Percentiles rank a stretch among this genome's conserved stretches.
phyloP scores from a whole-genome alignment of 2,329 filamentous ascomycete species.

The Diaporthe sp. region DNA sequence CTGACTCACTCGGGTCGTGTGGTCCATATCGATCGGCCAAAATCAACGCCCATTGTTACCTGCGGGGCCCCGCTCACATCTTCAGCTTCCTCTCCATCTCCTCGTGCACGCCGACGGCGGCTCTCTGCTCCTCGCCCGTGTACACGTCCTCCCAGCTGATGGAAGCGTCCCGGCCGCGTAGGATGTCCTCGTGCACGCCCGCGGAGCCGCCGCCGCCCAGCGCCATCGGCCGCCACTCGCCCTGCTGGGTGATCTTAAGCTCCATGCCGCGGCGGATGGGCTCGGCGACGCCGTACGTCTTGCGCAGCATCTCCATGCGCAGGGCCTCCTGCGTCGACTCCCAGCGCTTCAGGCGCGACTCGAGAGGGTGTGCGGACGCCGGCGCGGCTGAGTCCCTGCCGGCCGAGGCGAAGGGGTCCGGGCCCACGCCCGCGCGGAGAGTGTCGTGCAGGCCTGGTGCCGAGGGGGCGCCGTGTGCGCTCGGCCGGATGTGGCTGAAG shows the following conservation, averaged over 20 bases:
- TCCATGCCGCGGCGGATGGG: slow-evolving; percentile 96
- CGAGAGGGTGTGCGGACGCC: slow-evolving; percentile 88
- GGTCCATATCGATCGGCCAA: not conserved
- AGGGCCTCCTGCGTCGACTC: slow-evolving; percentile 87
- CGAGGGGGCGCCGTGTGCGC: slow-evolving; percentile 83
- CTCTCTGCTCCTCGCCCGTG: slow-evolving; percentile 80
- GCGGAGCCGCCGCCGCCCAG: slow-evolving; percentile 72
- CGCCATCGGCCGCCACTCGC: slow-evolving; percentile 83
- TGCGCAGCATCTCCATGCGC: slow-evolving; percentile 90
- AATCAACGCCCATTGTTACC: not conserved
- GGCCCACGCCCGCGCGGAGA: slow-evolving; percentile 85
- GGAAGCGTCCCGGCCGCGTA: slow-evolving; percentile 82
- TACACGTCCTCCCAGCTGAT: slow-evolving; percentile 96
- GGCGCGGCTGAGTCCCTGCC: slow-evolving; percentile 58
- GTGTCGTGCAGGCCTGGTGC: slow-evolving; percentile 95
- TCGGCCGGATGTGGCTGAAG: slow-evolving; percentile 71
- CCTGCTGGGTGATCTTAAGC: slow-evolving; percentile 85
- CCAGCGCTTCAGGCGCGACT: slow-evolving; percentile 91
- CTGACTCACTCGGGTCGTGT: not conserved
- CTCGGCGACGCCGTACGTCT: slow-evolving; percentile 92
- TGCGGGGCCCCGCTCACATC: slow-evolving; percentile 66
- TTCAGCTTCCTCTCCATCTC: slow-evolving; percentile 95
- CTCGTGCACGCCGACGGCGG: slow-evolving; percentile 82
- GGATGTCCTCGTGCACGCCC: slow-evolving; percentile 89
- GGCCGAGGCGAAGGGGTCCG: slow-evolving; percentile 64